These are phyloP conservation scores for Coprinopsis sp. DNA, from an alignment of 768 basidiomycete species.

Conservation along the genomic window DNA sequence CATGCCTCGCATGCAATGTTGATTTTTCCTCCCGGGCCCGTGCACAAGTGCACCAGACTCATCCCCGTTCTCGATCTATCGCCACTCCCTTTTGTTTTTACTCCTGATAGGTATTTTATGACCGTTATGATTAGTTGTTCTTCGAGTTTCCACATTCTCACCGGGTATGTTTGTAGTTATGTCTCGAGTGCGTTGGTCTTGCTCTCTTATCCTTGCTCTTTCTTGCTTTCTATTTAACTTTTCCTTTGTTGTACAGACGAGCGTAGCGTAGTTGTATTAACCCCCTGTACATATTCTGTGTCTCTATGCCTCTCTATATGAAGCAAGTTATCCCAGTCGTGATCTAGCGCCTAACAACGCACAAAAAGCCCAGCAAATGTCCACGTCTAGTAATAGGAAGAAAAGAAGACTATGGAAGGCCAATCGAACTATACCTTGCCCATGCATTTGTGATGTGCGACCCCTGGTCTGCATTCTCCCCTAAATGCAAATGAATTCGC, in stretches of 20 bases:
- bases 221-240: conserved; percentile 25
- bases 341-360: neutral
- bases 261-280: conserved; percentile 18
- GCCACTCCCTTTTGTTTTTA: conserved; percentile 18
- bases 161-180: conserved; percentile 17
- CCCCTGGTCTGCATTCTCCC: conserved; percentile 3
- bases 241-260: conserved; percentile 35
- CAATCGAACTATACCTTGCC: too few species aligned
- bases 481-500: too few species aligned
- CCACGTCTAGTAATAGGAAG: too few species aligned
- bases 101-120: conserved; percentile 28
- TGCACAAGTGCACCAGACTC: too few species aligned
- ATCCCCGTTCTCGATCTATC: conserved; percentile 15
- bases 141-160: conserved; percentile 19
- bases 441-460: too few species aligned
- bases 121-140: conserved; percentile 27
- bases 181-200: conserved; percentile 11
- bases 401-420: too few species aligned
- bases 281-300: conserved; percentile 20
- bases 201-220: conserved; percentile 24
- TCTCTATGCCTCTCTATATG: conserved; percentile 2
- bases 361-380: neutral
- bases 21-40: conserved; percentile 8
- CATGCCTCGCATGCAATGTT: conserved; percentile 9
- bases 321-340: neutral